Percentiles rank a stretch among this genome's conserved stretches.
Evolutionary conservation across 345 rosid genomes (phyloP).

Genomic region (Orychophragmus violaceus): DNA sequence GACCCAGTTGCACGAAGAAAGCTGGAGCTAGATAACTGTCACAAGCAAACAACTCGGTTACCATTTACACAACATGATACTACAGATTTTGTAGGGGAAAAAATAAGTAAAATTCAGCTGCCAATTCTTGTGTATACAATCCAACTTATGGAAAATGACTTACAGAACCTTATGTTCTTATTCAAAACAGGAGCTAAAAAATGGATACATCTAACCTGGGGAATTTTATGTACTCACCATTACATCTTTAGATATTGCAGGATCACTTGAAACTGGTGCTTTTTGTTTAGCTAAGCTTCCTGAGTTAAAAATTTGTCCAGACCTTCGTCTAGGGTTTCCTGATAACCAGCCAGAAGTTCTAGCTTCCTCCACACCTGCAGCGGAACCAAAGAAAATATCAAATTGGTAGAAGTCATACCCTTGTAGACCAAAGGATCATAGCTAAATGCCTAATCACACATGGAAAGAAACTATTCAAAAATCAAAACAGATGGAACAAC

Average conservation of each 20-base stretch:
- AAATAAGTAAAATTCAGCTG: background rate
- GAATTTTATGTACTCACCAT: slow-evolving; percentile 26
- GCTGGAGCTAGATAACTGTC: slow-evolving; percentile 60
- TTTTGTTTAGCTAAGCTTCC: slow-evolving; percentile 48
- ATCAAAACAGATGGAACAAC: slow-evolving; percentile 32
- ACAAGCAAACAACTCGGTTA: slow-evolving; percentile 7
- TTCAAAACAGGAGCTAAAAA: background rate
- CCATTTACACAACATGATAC: background rate
- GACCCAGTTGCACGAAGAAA: slow-evolving; percentile 47
- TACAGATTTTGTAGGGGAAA: background rate
- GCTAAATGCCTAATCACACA: background rate
- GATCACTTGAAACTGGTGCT: slow-evolving; percentile 44
- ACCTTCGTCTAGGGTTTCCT: slow-evolving; percentile 36
- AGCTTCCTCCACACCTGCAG: slow-evolving; percentile 39
- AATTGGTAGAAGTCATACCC: slow-evolving; percentile 4
- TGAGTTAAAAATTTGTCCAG: slow-evolving; percentile 41
- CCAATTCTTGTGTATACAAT: background rate
- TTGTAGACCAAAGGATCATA: background rate
- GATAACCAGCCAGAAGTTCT: slow-evolving; percentile 45
- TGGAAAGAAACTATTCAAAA: background rate
- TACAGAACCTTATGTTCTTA: background rate
- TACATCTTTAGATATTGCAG: slow-evolving; percentile 43
- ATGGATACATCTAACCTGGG: background rate
- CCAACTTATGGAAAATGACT: too few species aligned
- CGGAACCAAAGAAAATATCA: slow-evolving; percentile 9